A percentile compares a stretch with the other conserved stretches of the same genome.
Evolutionary conservation across 2,329 filamentous ascomycete genomes (phyloP).

Genomic region (Pseudogymnoascus sp.): DNA sequence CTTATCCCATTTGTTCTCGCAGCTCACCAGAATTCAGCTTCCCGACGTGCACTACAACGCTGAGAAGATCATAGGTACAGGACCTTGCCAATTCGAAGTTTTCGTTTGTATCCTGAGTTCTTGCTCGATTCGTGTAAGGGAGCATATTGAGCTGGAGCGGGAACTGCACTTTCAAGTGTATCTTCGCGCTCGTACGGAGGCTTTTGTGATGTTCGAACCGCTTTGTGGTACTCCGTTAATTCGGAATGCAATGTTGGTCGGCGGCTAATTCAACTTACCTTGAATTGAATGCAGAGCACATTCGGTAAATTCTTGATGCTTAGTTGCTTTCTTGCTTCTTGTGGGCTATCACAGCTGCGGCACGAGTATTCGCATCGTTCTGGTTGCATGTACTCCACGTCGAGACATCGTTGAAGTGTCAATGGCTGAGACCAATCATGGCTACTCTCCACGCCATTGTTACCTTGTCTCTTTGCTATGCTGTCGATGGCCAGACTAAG

Average conservation of each 20-base stretch:
- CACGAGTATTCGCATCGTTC: conserved; percentile 90
- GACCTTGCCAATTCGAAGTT: conserved; percentile 51
- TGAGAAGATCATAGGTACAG: conserved; percentile 79
- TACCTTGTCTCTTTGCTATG: conserved; percentile 37
- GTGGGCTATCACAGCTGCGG: conserved; percentile 66
- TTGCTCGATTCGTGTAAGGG: conserved; percentile 71
- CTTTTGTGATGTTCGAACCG: conserved; percentile 68
- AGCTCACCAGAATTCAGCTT: conserved; percentile 69
- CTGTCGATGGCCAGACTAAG: conserved; percentile 80
- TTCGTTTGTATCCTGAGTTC: conserved; percentile 42
- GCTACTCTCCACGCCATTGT: conserved; percentile 36
- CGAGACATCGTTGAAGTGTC: conserved; percentile 67
- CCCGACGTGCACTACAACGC: conserved; percentile 87
- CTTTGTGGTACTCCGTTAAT: conserved; percentile 28
- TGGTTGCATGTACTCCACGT: conserved; percentile 75
- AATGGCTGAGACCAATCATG: conserved; percentile 36
- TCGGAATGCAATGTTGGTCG: not conserved
- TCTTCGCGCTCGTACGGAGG: conserved; percentile 70
- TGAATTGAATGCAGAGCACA: conserved; percentile 85
- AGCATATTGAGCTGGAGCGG: conserved; percentile 83
- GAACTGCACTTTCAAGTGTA: conserved; percentile 80
- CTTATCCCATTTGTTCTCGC: not conserved
- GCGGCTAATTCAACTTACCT: conserved; percentile 46
- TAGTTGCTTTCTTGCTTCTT: conserved; percentile 76
- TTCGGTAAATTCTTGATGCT: conserved; percentile 80